Base-by-base conservation (phyloP, 2,329 filamentous ascomycete genomes). In the Apiospora sp. region DNA sequence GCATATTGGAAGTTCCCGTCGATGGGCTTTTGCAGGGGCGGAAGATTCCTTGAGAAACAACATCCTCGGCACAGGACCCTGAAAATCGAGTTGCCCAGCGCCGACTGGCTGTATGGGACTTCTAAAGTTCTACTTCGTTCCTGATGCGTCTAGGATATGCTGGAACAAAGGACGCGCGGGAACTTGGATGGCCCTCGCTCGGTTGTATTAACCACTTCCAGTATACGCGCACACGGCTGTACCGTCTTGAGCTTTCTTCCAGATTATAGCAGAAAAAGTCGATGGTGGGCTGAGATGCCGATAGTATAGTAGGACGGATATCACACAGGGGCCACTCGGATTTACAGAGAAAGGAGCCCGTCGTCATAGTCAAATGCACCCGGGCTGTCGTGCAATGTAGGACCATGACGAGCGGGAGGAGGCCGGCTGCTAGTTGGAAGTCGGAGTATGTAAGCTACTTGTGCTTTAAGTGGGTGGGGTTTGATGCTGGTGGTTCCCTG, bases 381-480 rank as follows among this genome's bases (percentile, higher is more conserved):
- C 22, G 14, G 41, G 19, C 19, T 37, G 34, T 64, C 37, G 54
- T n/a, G 19, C 30, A n/a, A n/a, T n/a, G 30, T 14, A 51, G 16
- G 8, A 22, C 14, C 7, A 37, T 13, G 27, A 12, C 27, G 30
- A 37, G 54, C 16, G 54, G 30, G 37, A 30, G 54, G 54, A 37
- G 30, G 58, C 34, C n/a, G 54, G 27, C 2, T 58, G 30, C 37
- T 22, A 61, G 58, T 41, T 37, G n/a, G 30, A 64, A 14, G 58
- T 41, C 34, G 30, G 34, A 64, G 58, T 41, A 64, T n/a, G 58
- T 64, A 64, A 64, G 58, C 58, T 41, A 34, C 58, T 5, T 5
- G 51, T 64, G 58, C 8, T 64, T 64, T 41, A 34, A 41, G 58
- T 41, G 34, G n/a, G 58, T 64, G 58, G 54, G 30, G 2, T 61